phyloP scores from a whole-genome alignment of 331 rosid species.

The Pyracantha coccinea region DNA sequence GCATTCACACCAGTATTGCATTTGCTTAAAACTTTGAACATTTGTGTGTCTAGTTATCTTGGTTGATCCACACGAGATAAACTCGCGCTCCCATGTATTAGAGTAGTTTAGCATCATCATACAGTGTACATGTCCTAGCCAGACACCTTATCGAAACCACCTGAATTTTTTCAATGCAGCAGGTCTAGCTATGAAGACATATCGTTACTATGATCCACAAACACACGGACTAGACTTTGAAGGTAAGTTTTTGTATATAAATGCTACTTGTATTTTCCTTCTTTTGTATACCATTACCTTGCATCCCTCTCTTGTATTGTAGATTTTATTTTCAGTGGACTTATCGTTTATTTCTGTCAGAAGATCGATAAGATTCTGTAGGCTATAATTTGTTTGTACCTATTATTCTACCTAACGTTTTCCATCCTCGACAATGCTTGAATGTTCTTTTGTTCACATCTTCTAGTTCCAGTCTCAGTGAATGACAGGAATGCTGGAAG shows the following conservation, averaged over 20 bases:
- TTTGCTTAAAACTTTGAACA: too few relatives aligned
- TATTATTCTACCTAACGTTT: not conserved
- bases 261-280: not conserved
- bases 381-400: not conserved
- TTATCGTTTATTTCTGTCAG: not conserved
- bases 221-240: constrained; percentile 60
- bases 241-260: constrained; percentile 29
- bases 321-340: not conserved
- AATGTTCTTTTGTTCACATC: not conserved
- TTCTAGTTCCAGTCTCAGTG: not conserved
- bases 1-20: constrained; percentile 17
- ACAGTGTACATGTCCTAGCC: constrained; percentile 63
- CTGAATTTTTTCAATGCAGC: constrained; percentile 49
- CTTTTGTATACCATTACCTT: too few relatives aligned
- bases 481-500: constrained; percentile 58
- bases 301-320: not conserved
- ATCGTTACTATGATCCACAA: constrained; percentile 61
- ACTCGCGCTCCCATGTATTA: too few relatives aligned
- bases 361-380: not conserved
- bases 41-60: too few relatives aligned
- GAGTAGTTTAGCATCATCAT: constrained; percentile 22
- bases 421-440: too few relatives aligned
- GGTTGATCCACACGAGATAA: too few relatives aligned
- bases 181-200: constrained; percentile 54
- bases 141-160: constrained; percentile 58